Evolutionary conservation across 148 eudicot genomes (phyloP), one percentile per base, ranked within the genome.

Genomic region (Arbutus unedo): DNA sequence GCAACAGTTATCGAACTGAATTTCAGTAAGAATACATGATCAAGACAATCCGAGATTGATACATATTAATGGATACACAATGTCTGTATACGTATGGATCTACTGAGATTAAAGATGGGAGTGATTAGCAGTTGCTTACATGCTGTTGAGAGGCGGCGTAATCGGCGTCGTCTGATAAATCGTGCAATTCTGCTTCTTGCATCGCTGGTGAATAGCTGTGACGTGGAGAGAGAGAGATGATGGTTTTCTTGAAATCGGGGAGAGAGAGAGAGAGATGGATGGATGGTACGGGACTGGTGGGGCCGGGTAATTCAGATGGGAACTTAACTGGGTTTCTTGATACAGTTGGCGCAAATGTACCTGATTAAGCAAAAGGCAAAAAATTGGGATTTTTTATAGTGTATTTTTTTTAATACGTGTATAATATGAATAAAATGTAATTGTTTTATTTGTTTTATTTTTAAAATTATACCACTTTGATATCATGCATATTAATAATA

Each of bases 111-210:
- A 56, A 13, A 54, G n/a, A 21, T 53, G 19, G 54, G 41, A 60
- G 13, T 0, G 53, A 43, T 62, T 47, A 6, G 81, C 50, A 55
- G 74, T 81, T 18, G 66, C 82, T 78, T 81, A 90, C 90, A 80
- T 84, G 89, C 60, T 88, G 90, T 18, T 81, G 85, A 81, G 90
- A 84, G 60, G 88, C 91, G 75, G 91, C 91, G 79, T 90, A 90
- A 86, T 90, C 91, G 78, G 90, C 86, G 81, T 90, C 91, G 70
- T 90, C 91, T 16, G 91, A 83, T 54, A 90, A 81, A 81, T 90
- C 91, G 81, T 90, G 85, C 38, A 85, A 41, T 4, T 88, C 91
- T 5, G 87, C 76, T 81, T 90, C 91, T 70, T 84, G 87, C 91
- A 89, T 89, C 87, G 82, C 66, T 78, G 56, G 19, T 57, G 60